Evolutionary conservation across 306 rosid species (phyloP).

Genomic region (Lithocarpus polystachyus): DNA sequence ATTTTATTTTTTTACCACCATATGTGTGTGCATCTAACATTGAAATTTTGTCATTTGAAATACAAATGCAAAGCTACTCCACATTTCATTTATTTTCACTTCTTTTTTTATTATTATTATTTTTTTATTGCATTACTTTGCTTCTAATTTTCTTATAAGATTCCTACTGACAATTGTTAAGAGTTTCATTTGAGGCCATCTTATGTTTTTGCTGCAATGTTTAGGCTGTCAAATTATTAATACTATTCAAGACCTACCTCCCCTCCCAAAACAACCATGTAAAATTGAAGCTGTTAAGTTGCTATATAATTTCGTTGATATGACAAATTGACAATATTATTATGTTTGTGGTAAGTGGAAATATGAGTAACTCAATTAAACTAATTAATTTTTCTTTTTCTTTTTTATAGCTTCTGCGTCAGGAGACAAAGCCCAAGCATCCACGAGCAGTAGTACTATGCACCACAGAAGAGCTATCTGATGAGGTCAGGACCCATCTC

Average conservation of each 20-base stretch:
- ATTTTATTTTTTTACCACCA: no score
- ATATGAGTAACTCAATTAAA: not conserved
- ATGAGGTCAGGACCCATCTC: conserved; percentile 54
- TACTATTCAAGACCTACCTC: not conserved
- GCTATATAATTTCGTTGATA: not conserved
- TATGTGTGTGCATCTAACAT: not conserved
- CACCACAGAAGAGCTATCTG: conserved; percentile 89
- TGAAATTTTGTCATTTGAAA: not conserved
- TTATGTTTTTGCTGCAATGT: not conserved
- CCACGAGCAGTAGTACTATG: conserved; percentile 87
- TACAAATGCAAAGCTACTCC: not conserved
- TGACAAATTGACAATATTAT: not conserved
- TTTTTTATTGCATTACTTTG: not conserved
- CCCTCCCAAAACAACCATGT: not conserved
- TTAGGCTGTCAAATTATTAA: not conserved
- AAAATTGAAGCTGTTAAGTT: not conserved
- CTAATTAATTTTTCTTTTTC: not conserved
- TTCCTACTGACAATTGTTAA: not conserved
- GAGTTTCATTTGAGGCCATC: not conserved
- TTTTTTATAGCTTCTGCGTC: conserved; percentile 61
- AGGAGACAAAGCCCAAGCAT: conserved; percentile 78
- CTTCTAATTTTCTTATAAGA: not conserved
- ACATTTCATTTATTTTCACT: not conserved
- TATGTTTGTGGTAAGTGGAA: not conserved
- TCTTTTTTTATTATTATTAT: not conserved